A percentile compares a stretch with the other conserved stretches of the same genome.
Conservation (phyloP, 2,329 filamentous ascomycete species). For the Xylaria digitata region DNA sequence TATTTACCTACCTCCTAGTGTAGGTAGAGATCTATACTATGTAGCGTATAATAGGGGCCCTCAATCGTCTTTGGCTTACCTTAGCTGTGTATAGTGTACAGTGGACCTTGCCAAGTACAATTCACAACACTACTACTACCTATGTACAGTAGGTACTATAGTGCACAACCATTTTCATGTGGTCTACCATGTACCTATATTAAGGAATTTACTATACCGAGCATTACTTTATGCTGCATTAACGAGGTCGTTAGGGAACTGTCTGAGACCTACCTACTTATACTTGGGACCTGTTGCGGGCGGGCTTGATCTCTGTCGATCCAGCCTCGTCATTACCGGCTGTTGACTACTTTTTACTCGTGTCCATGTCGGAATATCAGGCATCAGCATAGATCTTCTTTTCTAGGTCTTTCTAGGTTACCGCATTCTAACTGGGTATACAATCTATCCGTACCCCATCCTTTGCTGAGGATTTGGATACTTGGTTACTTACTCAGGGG, state of each 20-base stretch:
- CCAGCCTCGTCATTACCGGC: constrained; percentile 24
- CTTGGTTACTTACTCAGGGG: constrained; percentile 11
- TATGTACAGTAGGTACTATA: not conserved
- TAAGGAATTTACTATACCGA: too few relatives aligned
- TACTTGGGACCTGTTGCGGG: not conserved
- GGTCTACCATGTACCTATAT: constrained; percentile 4
- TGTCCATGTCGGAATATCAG: constrained; percentile 17
- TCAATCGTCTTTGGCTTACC: not conserved
- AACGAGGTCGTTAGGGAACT: constrained; percentile 15
- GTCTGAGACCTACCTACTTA: constrained; percentile 16
- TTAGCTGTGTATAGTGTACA: not conserved
- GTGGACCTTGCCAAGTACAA: constrained; percentile 2
- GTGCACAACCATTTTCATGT: not conserved
- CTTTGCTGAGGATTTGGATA: constrained; percentile 5
- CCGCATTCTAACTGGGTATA: constrained; percentile 10
- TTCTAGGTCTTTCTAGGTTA: constrained; percentile 14
- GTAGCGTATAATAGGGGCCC: not conserved
- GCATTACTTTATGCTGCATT: constrained; percentile 9
- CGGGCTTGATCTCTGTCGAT: constrained; percentile 12
- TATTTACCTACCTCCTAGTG: too few relatives aligned
- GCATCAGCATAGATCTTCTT: constrained; percentile 32
- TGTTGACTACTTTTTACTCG: not conserved
- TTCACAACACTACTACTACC: too few relatives aligned
- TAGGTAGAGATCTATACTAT: too few relatives aligned
- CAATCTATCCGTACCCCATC: constrained; percentile 4